These are phyloP conservation scores for Cladosporium sp. DNA, from an alignment of 2,329 filamentous ascomycete species.

Conservation along the genomic window DNA sequence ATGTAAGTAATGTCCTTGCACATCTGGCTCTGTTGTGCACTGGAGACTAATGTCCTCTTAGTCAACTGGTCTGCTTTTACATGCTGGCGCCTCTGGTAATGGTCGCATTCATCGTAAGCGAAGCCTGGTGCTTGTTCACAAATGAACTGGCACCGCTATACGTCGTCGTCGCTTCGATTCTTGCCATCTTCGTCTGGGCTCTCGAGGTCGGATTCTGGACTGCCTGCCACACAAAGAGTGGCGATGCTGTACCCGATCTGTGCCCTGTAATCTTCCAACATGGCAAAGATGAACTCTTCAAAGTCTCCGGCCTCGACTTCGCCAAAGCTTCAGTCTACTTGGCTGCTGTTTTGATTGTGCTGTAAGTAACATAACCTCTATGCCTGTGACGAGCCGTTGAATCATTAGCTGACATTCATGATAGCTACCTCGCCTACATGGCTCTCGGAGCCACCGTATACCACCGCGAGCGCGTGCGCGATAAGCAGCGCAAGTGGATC, in stretches of 20 bases:
- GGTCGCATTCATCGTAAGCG: neutral
- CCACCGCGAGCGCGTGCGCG: neutral
- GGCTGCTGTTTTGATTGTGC: neutral
- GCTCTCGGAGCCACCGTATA: neutral
- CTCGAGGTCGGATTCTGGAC: constrained; percentile 4
- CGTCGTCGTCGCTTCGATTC: constrained; percentile 1
- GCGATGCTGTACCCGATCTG: neutral
- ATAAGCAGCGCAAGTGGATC: constrained; percentile 12
- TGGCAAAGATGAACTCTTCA: constrained; percentile 2
- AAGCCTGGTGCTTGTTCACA: constrained; percentile 2
- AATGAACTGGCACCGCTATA: constrained; percentile 7
- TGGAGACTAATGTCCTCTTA: too few species aligned
- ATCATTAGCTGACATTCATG: too few species aligned
- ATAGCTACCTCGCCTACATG: neutral
- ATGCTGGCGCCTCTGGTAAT: neutral
- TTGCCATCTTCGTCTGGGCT: neutral
- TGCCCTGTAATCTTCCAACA: constrained; percentile 2
- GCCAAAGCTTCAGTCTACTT: neutral
- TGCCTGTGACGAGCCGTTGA: too few species aligned
- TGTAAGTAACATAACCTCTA: too few species aligned
- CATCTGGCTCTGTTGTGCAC: too few species aligned
- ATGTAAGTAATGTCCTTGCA: too few species aligned
- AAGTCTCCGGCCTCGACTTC: neutral
- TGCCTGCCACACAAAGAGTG: neutral
- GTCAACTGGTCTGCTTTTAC: constrained; percentile 22